These are phyloP conservation scores for Hymenochaete sp. DNA, from an alignment of 1,284 basidiomycete species.

Conservation along the genomic window DNA sequence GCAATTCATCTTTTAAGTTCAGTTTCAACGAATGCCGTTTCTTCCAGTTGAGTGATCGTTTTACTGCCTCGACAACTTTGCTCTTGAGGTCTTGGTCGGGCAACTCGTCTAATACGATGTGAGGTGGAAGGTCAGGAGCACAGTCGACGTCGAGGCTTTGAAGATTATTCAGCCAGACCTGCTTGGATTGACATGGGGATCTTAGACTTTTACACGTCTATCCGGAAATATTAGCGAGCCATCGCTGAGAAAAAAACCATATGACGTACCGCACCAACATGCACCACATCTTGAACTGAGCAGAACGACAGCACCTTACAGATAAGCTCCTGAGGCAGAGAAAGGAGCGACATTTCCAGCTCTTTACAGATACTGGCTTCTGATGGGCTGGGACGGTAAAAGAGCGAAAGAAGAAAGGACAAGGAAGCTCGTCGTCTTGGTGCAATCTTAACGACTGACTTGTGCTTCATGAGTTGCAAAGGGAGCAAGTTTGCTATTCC, in stretches of 20 bases:
- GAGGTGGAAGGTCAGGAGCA: neutral
- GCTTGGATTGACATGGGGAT: neutral
- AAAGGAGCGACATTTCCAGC: no score
- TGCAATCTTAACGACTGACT: no score
- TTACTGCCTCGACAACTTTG: neutral
- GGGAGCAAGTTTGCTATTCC: no score
- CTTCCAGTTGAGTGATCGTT: neutral
- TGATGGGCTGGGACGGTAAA: no score
- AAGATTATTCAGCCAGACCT: neutral
- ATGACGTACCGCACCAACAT: conserved; percentile 5
- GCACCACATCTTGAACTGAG: conserved; percentile 2
- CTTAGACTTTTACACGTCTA: conserved; percentile 5
- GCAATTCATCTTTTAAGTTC: neutral
- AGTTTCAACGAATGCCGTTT: neutral
- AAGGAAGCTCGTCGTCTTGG: no score
- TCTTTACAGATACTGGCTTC: no score
- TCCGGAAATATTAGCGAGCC: neutral
- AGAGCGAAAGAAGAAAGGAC: no score
- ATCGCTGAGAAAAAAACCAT: neutral
- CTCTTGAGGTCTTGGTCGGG: neutral
- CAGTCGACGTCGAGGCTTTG: conserved; percentile 1
- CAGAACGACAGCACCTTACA: conserved; percentile 7
- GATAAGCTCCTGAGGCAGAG: conserved; percentile 8
- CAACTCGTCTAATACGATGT: neutral
- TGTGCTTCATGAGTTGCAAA: no score